Percentiles rank a stretch among this genome's conserved stretches.
phyloP scores from a whole-genome alignment of 78 protist species.

The Acrasis kona region DNA sequence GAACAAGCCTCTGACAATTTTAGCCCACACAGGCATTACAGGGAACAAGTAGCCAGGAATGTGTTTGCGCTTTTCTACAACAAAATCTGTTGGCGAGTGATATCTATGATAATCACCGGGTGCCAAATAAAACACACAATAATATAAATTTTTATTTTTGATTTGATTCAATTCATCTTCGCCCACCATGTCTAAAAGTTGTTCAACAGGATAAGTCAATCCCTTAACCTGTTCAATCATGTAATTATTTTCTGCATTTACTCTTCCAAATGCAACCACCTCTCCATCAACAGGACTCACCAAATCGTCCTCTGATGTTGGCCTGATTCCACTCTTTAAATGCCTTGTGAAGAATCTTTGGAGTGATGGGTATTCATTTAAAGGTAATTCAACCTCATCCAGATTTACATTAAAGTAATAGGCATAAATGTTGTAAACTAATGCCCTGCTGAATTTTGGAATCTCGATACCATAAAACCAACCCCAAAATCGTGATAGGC shows the following conservation, averaged over 20 bases:
- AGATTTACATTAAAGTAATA: background rate
- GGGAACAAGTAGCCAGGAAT: conserved; percentile 32
- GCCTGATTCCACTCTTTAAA: background rate
- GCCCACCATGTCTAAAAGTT: conserved; percentile 46
- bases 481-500: too few species aligned
- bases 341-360: conserved; percentile 9
- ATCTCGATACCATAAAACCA: too few species aligned
- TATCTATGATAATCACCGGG: conserved; percentile 79
- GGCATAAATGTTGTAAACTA: too few species aligned
- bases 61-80: background rate
- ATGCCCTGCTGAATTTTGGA: too few species aligned
- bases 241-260: background rate
- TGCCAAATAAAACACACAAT: conserved; percentile 50
- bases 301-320: background rate
- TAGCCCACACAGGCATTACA: background rate
- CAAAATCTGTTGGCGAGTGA: conserved; percentile 43
- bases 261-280: conserved; percentile 49
- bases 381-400: background rate
- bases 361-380: conserved; percentile 1
- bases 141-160: conserved; percentile 29
- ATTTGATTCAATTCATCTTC: conserved; percentile 7
- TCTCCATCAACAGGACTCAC: conserved; percentile 56
- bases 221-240: conserved; percentile 67
- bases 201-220: conserved; percentile 41
- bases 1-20: conserved; percentile 42